Percentiles rank a stretch among this genome's conserved stretches.
These are phyloP conservation scores for Penicillium tannophilum DNA, from an alignment of 495 filamentous ascomycete genomes.

Conservation along the genomic window DNA sequence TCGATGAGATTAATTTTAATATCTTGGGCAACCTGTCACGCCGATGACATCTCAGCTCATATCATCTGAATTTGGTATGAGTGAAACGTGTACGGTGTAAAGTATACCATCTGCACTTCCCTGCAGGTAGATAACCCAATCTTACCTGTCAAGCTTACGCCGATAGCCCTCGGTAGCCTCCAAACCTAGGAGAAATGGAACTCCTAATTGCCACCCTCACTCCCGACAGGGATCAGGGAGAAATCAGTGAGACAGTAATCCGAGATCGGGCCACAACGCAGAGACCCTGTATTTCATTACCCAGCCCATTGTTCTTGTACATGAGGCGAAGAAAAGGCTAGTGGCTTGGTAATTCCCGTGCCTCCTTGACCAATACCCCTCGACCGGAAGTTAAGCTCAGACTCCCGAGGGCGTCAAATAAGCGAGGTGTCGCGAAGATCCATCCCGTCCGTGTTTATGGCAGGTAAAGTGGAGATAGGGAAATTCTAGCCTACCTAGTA, in stretches of 20 bases:
- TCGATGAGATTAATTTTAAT: neutral
- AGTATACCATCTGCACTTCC: neutral
- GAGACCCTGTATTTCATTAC: neutral
- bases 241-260: neutral
- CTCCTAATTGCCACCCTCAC: neutral
- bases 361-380: neutral
- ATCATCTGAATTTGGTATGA: neutral
- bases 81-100: conserved; percentile 1
- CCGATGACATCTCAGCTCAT: neutral
- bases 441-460: neutral
- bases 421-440: conserved; percentile 3
- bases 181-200: neutral
- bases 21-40: neutral
- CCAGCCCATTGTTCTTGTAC: too few species aligned
- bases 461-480: neutral
- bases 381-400: conserved; percentile 3
- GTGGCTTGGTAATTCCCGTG: neutral
- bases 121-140: neutral
- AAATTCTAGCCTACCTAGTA: neutral
- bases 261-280: neutral
- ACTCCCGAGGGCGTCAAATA: conserved; percentile 3
- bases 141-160: neutral
- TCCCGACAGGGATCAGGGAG: neutral
- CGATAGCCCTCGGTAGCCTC: neutral
- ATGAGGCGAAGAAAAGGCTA: neutral